Percentiles rank a stretch among this genome's conserved stretches.
Evolutionary conservation across 2,329 filamentous ascomycete species (phyloP).

Genomic region (Neopestalotiopsis clavispora): DNA sequence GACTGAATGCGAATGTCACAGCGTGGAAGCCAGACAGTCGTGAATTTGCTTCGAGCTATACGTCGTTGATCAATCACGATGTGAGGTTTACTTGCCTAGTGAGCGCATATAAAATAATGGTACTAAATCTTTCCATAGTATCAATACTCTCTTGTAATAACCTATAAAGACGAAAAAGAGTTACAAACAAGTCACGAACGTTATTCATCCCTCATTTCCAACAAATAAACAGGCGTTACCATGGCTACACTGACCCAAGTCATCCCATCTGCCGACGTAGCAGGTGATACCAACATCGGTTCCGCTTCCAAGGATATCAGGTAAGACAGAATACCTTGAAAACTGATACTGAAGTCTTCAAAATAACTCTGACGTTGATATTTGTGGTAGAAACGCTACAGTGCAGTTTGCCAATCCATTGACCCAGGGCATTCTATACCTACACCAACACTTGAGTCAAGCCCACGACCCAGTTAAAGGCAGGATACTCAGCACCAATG

Average conservation of each 20-base stretch:
- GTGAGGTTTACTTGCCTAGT: not conserved
- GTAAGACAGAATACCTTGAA: not conserved
- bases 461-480: not conserved
- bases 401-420: not conserved
- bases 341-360: not conserved
- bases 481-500: not conserved
- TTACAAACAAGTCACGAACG: not conserved
- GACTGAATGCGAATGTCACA: not conserved
- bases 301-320: not conserved
- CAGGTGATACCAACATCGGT: not conserved
- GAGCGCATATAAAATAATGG: not conserved
- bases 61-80: not conserved
- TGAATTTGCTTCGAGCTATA: not conserved
- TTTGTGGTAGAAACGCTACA: not conserved
- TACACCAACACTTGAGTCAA: not conserved
- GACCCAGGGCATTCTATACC: not conserved
- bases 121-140: not conserved
- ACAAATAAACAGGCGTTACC: not conserved
- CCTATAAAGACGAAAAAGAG: not conserved
- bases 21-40: not conserved
- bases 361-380: rapidly evolving
- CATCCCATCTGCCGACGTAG: not conserved
- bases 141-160: not conserved
- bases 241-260: not conserved
- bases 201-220: not conserved